Base-by-base conservation (phyloP, 2,329 filamentous ascomycete genomes). In the Colletotrichum acutatum region DNA sequence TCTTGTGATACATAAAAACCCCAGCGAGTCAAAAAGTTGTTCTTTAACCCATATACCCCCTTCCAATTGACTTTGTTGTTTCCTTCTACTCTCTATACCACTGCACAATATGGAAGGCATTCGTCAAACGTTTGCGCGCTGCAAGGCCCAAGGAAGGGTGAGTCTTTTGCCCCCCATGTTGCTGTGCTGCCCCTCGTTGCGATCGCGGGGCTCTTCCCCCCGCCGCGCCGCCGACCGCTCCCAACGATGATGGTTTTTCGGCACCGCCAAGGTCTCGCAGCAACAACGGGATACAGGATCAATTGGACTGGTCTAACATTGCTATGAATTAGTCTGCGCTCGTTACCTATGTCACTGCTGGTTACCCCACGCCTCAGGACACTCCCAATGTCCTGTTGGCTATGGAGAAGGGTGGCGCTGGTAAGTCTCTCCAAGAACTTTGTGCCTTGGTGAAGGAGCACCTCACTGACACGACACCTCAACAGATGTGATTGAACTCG, bases 341-440 rank as follows among this genome's bases (percentile, higher is more conserved):
- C 74, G 94, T 99, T 76, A 95, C 95, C 32, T 99, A 99, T 88
- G 95, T 98, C 80, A 99, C 97, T 30, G 95, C 96, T 71, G 97
- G 97, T 68, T 99, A 92, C 81, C 97, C 97, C 19, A 94, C 90
- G 46, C 88, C 92, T n/a, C 90, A 93, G 78, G 92, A 94, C 79
- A 97, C 95, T 1, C 91, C 95, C 62, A 91, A 95, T 81, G 92
- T 98, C 76, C 87, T 98, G 79, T 86, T 99, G 75, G 94, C 91
- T 54, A 93, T 99, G 90, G 94, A 99, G 85, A 94, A 92, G 82
- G 97, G 97, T 80, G 97, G 97, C 77, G 92, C 96, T 79, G 94
- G 94, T 97, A 86, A 78, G 88, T 81, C 46, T 42, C 24, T n/a
- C 72, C 24, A 26, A 26, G 26, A 7, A 8, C 42, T 11, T n/a